Evolutionary conservation across 352 stramenopile genomes (phyloP).

Genomic region (Pythium sukuiense): DNA sequence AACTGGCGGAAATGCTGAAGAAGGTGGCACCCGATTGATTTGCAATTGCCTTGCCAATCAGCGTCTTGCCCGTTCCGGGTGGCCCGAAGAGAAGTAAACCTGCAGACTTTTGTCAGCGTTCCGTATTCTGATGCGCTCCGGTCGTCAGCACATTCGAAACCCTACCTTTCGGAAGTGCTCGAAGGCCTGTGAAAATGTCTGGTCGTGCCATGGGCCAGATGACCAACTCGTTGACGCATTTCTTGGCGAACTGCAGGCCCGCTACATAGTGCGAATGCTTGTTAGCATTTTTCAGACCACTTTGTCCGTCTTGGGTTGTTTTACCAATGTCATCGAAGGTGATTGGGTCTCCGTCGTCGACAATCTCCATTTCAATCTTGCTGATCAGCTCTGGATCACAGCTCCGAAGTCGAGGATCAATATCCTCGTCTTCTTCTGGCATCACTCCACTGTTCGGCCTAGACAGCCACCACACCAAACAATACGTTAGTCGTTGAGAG

Average conservation of each 20-base stretch:
- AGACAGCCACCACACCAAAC: too few relatives aligned
- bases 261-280: slow-evolving; percentile 42
- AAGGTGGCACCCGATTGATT: slow-evolving; percentile 97
- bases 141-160: neutral
- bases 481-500: neutral
- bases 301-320: neutral
- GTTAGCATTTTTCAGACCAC: neutral
- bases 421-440: slow-evolving; percentile 66
- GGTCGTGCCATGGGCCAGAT: slow-evolving; percentile 98
- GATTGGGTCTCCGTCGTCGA: slow-evolving; percentile 91
- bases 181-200: slow-evolving; percentile 97
- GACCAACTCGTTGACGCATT: slow-evolving; percentile 97
- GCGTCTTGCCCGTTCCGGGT: slow-evolving; percentile 95
- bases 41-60: slow-evolving; percentile 99
- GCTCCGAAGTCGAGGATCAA: slow-evolving; percentile 93
- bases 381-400: slow-evolving; percentile 95
- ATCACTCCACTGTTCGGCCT: slow-evolving; percentile 25
- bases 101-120: slow-evolving; percentile 18
- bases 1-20: slow-evolving; percentile 99
- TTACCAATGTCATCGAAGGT: slow-evolving; percentile 97
- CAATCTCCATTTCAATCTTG: slow-evolving; percentile 98
- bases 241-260: slow-evolving; percentile 96
- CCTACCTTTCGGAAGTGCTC: slow-evolving; percentile 87
- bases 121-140: too few relatives aligned
- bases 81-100: slow-evolving; percentile 96